Conservation (phyloP, 106 monocot species). For the Amphibolis antarctica region DNA sequence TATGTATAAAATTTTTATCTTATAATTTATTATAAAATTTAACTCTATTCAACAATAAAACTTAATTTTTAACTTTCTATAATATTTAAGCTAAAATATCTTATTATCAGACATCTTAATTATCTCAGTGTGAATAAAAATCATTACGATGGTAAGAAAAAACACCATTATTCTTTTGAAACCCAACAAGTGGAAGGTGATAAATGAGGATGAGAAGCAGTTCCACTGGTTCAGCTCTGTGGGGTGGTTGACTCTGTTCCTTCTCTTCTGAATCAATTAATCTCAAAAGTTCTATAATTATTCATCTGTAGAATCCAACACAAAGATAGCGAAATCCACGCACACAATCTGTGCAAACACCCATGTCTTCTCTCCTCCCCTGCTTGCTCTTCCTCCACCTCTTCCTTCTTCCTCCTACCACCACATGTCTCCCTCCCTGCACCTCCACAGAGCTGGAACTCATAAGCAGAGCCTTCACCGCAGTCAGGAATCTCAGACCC, state of each 20-base stretch:
- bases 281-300: not conserved
- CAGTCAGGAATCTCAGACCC: not conserved
- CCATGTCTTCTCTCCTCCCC: conserved; percentile 5
- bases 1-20: too few relatives aligned
- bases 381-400: not conserved
- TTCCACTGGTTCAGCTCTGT: not conserved
- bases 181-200: too few relatives aligned
- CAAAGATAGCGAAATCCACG: not conserved
- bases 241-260: conserved; percentile 3
- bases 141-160: too few relatives aligned
- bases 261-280: not conserved
- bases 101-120: too few relatives aligned
- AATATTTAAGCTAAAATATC: too few relatives aligned
- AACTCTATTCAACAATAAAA: too few relatives aligned
- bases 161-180: too few relatives aligned
- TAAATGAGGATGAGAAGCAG: not conserved
- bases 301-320: not conserved
- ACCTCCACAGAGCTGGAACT: not conserved
- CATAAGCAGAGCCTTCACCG: conserved; percentile 3
- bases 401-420: not conserved
- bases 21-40: too few relatives aligned
- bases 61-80: too few relatives aligned
- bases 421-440: not conserved
- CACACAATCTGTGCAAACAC: conserved; percentile 3
- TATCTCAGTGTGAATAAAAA: too few relatives aligned